Conservation (phyloP, 768 basidiomycete species). For the Plicaturopsis crispa region DNA sequence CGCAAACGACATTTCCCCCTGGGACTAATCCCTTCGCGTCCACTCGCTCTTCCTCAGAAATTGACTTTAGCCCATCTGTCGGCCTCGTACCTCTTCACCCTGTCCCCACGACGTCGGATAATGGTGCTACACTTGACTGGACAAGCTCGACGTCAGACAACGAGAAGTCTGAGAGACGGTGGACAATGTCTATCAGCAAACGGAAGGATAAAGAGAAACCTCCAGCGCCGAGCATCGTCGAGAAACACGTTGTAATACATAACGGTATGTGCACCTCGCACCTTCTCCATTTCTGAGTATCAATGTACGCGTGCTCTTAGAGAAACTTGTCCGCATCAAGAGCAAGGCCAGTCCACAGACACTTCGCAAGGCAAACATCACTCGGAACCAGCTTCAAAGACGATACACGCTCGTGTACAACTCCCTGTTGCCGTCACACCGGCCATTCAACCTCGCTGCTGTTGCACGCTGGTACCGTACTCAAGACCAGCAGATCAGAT, state of each 20-base stretch:
- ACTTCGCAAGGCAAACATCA: constrained; percentile 55
- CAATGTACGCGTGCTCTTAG: constrained; percentile 22
- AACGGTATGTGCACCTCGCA: constrained; percentile 32
- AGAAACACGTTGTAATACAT: constrained; percentile 54
- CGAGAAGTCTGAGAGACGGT: constrained; percentile 50
- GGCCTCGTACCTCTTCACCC: constrained; percentile 43
- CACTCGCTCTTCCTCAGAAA: constrained; percentile 26
- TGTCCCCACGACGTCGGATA: constrained; percentile 60
- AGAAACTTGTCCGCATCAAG: constrained; percentile 50
- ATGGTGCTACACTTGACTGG: constrained; percentile 72
- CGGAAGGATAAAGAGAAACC: constrained; percentile 48
- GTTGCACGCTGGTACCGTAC: constrained; percentile 56
- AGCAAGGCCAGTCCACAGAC: constrained; percentile 43
- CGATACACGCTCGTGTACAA: constrained; percentile 52
- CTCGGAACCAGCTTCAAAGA: constrained; percentile 55
- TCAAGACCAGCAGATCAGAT: constrained; percentile 37
- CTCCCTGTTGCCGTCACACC: constrained; percentile 21
- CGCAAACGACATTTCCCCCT: constrained; percentile 8
- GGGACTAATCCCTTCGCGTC: constrained; percentile 3
- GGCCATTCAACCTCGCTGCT: constrained; percentile 36
- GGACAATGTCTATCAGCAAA: constrained; percentile 52
- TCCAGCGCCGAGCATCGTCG: constrained; percentile 36
- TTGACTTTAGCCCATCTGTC: constrained; percentile 67
- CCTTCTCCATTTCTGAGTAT: not conserved
- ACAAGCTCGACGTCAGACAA: constrained; percentile 47